Conservation (phyloP, 2,329 filamentous ascomycete species). For the Colletotrichum viniferum region DNA sequence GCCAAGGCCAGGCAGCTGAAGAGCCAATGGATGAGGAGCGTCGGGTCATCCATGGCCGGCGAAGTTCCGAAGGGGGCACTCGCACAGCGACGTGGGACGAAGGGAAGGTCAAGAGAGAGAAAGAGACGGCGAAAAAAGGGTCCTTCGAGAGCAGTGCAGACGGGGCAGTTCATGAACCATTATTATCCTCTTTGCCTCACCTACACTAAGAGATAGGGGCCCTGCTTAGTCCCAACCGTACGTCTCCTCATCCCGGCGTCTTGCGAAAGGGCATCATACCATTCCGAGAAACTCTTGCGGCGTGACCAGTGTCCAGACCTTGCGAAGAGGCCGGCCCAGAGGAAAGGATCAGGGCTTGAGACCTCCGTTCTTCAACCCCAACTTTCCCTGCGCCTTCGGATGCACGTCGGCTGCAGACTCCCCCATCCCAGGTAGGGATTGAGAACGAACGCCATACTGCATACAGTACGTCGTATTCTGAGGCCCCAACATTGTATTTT, state of each 20-base stretch:
- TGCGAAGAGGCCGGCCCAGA: neutral
- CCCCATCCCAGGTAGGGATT: neutral
- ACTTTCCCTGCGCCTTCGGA: constrained; percentile 4
- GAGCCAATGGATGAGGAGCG: constrained; percentile 27
- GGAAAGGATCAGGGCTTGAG: constrained; percentile 16
- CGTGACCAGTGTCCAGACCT: neutral
- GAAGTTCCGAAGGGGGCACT: constrained; percentile 3
- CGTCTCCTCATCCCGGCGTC: neutral
- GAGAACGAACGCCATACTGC: too few relatives aligned
- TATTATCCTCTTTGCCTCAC: constrained; percentile 1
- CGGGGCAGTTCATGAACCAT: constrained; percentile 13
- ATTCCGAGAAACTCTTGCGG: neutral
- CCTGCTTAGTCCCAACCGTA: neutral
- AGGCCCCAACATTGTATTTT: too few relatives aligned
- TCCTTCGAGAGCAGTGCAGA: neutral
- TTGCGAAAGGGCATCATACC: neutral
- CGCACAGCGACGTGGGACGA: neutral
- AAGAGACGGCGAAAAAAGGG: constrained; percentile 8
- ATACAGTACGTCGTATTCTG: too few relatives aligned
- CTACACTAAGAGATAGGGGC: neutral
- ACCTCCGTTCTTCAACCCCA: neutral
- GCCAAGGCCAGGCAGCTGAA: constrained; percentile 27
- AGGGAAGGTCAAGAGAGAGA: neutral
- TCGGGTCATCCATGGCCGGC: constrained; percentile 22
- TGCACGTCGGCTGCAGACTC: neutral